Evolutionary conservation across 2,329 filamentous ascomycete genomes (phyloP).

Genomic region (Neurospora sp.): DNA sequence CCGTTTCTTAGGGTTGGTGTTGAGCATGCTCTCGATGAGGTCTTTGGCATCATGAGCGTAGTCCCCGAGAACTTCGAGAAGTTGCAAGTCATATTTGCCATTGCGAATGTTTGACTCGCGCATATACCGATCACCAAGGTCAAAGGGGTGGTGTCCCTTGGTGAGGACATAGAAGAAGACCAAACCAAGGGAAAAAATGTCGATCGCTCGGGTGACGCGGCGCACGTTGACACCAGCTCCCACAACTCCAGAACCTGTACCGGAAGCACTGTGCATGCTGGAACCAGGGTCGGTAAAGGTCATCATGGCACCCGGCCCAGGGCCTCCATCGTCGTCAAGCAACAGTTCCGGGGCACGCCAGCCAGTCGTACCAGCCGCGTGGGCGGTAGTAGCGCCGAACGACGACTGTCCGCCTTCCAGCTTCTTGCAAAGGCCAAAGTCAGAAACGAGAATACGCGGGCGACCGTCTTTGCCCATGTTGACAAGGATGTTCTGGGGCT

Average conservation of each 20-base stretch:
- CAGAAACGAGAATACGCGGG: constrained; percentile 86
- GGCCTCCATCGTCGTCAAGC: constrained; percentile 59
- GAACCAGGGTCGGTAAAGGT: constrained; percentile 39
- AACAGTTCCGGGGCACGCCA: constrained; percentile 95
- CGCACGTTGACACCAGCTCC: constrained; percentile 46
- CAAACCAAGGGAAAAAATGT: constrained; percentile 92
- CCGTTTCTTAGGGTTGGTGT: constrained; percentile 41
- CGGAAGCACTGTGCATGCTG: constrained; percentile 42
- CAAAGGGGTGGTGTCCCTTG: constrained; percentile 83
- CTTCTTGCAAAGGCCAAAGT: constrained; percentile 97
- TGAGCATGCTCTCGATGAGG: constrained; percentile 72
- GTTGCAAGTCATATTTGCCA: constrained; percentile 63
- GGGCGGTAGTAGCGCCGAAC: constrained; percentile 86
- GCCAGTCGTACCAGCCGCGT: constrained; percentile 85
- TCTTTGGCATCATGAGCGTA: constrained; percentile 82
- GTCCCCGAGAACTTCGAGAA: constrained; percentile 67
- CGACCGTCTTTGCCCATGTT: constrained; percentile 58
- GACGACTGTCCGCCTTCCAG: constrained; percentile 90
- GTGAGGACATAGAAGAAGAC: constrained; percentile 99
- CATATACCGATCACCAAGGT: constrained; percentile 90
- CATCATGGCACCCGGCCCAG: constrained; percentile 32
- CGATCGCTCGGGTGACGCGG: constrained; percentile 87
- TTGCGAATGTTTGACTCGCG: constrained; percentile 96
- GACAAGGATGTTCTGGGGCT: constrained; percentile 95
- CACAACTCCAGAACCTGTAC: constrained; percentile 7